Conservation (phyloP, 768 basidiomycete species). For the Suillus ampliporus region DNA sequence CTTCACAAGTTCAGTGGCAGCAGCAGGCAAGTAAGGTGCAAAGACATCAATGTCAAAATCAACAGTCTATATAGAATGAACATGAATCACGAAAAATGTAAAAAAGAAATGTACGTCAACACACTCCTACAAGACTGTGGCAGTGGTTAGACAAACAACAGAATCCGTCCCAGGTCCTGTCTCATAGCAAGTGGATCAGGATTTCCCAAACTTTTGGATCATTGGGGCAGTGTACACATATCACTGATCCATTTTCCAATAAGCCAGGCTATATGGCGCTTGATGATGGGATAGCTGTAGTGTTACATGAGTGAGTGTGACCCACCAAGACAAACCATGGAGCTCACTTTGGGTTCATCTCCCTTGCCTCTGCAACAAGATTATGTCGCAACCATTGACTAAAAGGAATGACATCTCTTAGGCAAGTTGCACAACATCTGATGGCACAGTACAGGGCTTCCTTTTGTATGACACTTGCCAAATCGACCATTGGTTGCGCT, state of each 20-base stretch:
- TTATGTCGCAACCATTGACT: conserved; percentile 69
- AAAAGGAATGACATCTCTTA: conserved; percentile 71
- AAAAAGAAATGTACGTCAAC: conserved; percentile 69
- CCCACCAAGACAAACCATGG: neutral
- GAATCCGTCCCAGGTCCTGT: conserved; percentile 76
- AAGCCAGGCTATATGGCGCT: conserved; percentile 94
- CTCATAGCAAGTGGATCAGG: conserved; percentile 74
- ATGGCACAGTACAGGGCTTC: conserved; percentile 90
- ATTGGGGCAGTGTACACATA: conserved; percentile 59
- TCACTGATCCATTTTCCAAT: conserved; percentile 89
- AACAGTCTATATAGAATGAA: conserved; percentile 51
- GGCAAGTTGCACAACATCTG: conserved; percentile 74
- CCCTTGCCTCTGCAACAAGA: conserved; percentile 62
- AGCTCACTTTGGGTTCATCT: conserved; percentile 62
- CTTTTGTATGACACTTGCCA: conserved; percentile 72
- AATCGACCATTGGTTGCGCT: conserved; percentile 55
- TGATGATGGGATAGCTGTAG: conserved; percentile 84
- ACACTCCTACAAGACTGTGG: conserved; percentile 78
- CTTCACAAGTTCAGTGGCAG: conserved; percentile 68
- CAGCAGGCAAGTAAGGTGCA: conserved; percentile 66
- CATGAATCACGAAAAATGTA: conserved; percentile 7
- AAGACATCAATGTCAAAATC: conserved; percentile 69
- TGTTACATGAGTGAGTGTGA: conserved; percentile 16
- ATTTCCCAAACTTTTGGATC: conserved; percentile 80
- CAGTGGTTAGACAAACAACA: conserved; percentile 88